Conservation (phyloP, 179 eudicot genomes). For the Vitellaria paradoxa region DNA sequence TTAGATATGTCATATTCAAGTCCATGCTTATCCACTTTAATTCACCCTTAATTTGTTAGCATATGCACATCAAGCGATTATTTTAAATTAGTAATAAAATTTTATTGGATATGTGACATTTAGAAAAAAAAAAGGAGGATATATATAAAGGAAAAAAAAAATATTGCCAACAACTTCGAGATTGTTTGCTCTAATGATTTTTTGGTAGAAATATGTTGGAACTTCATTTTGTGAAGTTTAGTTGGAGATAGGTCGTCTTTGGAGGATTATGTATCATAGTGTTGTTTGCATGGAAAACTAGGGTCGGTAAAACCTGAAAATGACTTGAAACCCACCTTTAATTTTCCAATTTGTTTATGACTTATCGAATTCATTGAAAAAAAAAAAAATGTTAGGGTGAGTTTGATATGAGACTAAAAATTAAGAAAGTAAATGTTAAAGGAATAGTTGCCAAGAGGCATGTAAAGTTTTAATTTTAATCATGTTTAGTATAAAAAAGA, state of each 20-base stretch:
- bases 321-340: background rate
- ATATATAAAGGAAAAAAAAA: background rate
- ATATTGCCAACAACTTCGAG: background rate
- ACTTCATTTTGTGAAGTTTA: no score
- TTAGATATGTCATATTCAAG: background rate
- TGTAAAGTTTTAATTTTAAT: no score
- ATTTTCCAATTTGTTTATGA: no score
- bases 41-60: conserved; percentile 2
- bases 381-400: no score
- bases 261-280: no score
- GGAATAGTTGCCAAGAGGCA: no score
- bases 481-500: no score
- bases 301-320: background rate
- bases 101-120: background rate
- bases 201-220: background rate
- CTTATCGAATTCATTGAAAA: no score
- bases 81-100: background rate
- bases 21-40: background rate
- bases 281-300: background rate
- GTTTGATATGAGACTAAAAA: no score
- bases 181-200: background rate
- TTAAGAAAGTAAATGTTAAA: no score
- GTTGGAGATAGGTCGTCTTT: background rate
- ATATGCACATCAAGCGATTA: conserved; percentile 5
- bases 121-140: no score